phyloP scores from a whole-genome alignment of 345 rosid species.

The Aegle marmelos region DNA sequence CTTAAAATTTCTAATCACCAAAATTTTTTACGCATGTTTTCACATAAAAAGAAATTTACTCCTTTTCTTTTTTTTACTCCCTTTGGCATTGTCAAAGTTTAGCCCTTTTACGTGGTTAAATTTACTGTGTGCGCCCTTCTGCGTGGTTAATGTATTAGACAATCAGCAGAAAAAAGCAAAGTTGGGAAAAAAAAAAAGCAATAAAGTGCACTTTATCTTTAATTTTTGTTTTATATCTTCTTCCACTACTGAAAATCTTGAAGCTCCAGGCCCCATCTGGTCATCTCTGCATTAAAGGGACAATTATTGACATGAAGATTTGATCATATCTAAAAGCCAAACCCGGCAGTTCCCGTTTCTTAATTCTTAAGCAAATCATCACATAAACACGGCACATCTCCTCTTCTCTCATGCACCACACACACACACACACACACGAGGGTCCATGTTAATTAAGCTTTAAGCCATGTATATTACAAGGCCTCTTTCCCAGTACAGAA shows the following conservation, averaged over 20 bases:
- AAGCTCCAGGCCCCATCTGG: background rate
- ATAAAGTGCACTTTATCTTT: background rate
- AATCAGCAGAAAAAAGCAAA: background rate
- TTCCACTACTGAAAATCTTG: background rate
- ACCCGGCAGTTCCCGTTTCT: constrained; percentile 8
- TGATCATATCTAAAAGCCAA: background rate
- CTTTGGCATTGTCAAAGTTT: background rate
- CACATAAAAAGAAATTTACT: background rate
- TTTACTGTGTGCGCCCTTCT: background rate
- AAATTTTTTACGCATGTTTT: background rate
- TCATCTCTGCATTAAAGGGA: background rate
- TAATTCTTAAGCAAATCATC: constrained; percentile 9
- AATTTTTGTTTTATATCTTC: background rate
- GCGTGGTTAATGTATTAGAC: background rate
- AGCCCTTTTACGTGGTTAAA: background rate
- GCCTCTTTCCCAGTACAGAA: constrained; percentile 47
- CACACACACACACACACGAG: background rate
- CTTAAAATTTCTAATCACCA: background rate
- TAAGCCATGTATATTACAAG: constrained; percentile 55
- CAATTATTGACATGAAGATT: background rate
- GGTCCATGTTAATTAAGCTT: background rate
- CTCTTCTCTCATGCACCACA: background rate
- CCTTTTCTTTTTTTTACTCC: too few relatives aligned
- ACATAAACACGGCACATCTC: background rate
- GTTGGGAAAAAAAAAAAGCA: background rate